Conservation (phyloP, 1,284 basidiomycete species). For the Leccinum pallidistipes region DNA sequence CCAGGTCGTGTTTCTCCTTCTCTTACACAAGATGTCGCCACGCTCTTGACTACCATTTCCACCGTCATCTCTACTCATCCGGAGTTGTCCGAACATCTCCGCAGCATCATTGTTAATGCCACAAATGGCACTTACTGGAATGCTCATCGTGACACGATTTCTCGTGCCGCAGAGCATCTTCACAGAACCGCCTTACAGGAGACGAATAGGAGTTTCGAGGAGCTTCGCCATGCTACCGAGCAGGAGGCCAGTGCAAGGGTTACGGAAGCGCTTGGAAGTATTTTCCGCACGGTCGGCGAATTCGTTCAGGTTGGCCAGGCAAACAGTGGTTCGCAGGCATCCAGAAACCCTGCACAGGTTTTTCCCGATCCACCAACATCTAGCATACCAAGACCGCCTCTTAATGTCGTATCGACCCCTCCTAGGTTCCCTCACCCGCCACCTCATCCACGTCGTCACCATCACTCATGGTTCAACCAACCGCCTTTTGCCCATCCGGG, state of each 20-base stretch:
- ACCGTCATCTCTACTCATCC: constrained; percentile 60
- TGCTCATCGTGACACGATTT: constrained; percentile 55
- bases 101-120: constrained; percentile 60
- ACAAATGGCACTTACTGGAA: constrained; percentile 67
- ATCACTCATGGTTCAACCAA: constrained; percentile 26
- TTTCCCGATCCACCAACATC: not conserved
- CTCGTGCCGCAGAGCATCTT: constrained; percentile 52
- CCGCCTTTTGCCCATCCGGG: constrained; percentile 11
- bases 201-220: constrained; percentile 41
- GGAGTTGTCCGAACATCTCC: constrained; percentile 65
- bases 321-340: constrained; percentile 4
- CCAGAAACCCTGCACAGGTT: not conserved
- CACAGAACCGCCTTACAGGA: constrained; percentile 46
- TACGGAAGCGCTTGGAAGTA: constrained; percentile 58
- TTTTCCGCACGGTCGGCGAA: constrained; percentile 56
- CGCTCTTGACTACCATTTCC: constrained; percentile 55
- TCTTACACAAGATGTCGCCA: constrained; percentile 61
- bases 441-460: constrained; percentile 20
- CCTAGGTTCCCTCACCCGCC: constrained; percentile 12
- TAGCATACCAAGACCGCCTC: constrained; percentile 4
- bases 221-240: constrained; percentile 50
- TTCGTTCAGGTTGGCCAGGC: constrained; percentile 19
- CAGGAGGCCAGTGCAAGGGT: constrained; percentile 64
- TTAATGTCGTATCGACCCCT: not conserved
- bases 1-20: constrained; percentile 40